A percentile compares a stretch with the other conserved stretches of the same genome.
These are phyloP conservation scores for Lachancea fermentati DNA, from an alignment of 805 yeast species.

Conservation along the genomic window DNA sequence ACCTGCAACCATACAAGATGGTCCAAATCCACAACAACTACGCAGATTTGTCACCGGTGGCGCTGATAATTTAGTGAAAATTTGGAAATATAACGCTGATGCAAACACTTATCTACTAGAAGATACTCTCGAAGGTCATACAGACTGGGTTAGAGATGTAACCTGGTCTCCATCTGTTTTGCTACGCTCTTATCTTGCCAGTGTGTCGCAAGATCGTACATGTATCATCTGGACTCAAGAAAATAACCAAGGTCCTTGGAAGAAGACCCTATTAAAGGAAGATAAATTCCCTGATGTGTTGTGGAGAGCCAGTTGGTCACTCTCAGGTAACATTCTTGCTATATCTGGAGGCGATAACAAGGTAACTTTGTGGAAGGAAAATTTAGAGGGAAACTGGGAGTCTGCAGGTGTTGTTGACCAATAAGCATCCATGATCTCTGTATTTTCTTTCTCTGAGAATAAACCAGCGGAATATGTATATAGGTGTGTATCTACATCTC, in stretches of 20 bases:
- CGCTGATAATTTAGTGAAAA: slow-evolving; percentile 86
- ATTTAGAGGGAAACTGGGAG: slow-evolving; percentile 90
- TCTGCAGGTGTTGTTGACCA: slow-evolving; percentile 94
- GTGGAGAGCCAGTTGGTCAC: slow-evolving; percentile 98
- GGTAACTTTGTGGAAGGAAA: slow-evolving; percentile 95
- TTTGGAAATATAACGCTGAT: slow-evolving; percentile 68
- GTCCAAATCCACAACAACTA: slow-evolving; percentile 36
- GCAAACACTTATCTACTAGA: slow-evolving; percentile 63
- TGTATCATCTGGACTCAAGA: slow-evolving; percentile 95
- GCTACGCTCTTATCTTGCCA: slow-evolving; percentile 83
- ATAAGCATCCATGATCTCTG: slow-evolving; percentile 28
- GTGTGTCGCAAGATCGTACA: slow-evolving; percentile 94
- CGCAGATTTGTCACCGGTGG: slow-evolving; percentile 92
- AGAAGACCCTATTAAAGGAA: slow-evolving; percentile 62
- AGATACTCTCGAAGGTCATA: slow-evolving; percentile 77
- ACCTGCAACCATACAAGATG: slow-evolving; percentile 41
- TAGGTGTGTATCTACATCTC: neutral
- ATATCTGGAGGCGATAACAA: slow-evolving; percentile 94
- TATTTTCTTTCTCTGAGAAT: neutral
- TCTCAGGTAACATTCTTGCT: slow-evolving; percentile 92
- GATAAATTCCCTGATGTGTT: slow-evolving; percentile 94
- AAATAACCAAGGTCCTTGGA: slow-evolving; percentile 63
- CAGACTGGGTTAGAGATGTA: slow-evolving; percentile 98
- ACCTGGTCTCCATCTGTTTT: slow-evolving; percentile 95
- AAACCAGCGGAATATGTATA: neutral